Evolutionary conservation across 2,329 filamentous ascomycete species (phyloP).

Genomic region (Colletotrichum coccodes): DNA sequence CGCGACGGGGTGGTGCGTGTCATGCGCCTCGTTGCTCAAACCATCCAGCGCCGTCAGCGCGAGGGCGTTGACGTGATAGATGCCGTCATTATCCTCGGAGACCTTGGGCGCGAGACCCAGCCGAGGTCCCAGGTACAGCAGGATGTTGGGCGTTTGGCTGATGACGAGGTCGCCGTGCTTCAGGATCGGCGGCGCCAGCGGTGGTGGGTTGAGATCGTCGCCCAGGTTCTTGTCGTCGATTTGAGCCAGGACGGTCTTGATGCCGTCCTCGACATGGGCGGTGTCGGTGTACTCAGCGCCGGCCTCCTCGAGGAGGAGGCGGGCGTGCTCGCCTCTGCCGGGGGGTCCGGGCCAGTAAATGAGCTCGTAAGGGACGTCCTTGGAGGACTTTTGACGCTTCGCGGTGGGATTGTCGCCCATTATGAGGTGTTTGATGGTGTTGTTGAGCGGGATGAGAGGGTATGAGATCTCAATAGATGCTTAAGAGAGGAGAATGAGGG

Average conservation of each 20-base stretch:
- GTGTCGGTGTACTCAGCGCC: constrained; percentile 73
- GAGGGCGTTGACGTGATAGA: constrained; percentile 71
- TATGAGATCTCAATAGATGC: neutral
- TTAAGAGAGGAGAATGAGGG: neutral
- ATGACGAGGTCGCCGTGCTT: constrained; percentile 70
- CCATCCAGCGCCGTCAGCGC: constrained; percentile 77
- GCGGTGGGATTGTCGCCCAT: constrained; percentile 34
- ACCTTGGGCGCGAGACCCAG: constrained; percentile 65
- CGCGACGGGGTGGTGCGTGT: constrained; percentile 79
- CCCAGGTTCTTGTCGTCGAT: constrained; percentile 57
- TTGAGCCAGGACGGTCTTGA: constrained; percentile 58
- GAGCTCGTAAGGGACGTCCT: constrained; percentile 67
- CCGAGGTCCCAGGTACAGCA: constrained; percentile 73
- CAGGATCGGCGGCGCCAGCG: constrained; percentile 75
- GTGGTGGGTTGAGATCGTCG: constrained; percentile 69
- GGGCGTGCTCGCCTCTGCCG: constrained; percentile 79
- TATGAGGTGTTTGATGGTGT: neutral
- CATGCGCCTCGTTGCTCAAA: constrained; percentile 77
- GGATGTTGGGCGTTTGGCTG: constrained; percentile 77
- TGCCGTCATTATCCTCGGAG: constrained; percentile 51
- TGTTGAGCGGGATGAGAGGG: neutral
- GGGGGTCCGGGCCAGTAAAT: constrained; percentile 79
- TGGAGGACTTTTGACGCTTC: constrained; percentile 46
- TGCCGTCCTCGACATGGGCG: constrained; percentile 57
- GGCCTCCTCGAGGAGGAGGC: constrained; percentile 77